A percentile compares a stretch with the other conserved stretches of the same genome.
Conservation (phyloP, 768 basidiomycete species). For the Lactarius psammicola region DNA sequence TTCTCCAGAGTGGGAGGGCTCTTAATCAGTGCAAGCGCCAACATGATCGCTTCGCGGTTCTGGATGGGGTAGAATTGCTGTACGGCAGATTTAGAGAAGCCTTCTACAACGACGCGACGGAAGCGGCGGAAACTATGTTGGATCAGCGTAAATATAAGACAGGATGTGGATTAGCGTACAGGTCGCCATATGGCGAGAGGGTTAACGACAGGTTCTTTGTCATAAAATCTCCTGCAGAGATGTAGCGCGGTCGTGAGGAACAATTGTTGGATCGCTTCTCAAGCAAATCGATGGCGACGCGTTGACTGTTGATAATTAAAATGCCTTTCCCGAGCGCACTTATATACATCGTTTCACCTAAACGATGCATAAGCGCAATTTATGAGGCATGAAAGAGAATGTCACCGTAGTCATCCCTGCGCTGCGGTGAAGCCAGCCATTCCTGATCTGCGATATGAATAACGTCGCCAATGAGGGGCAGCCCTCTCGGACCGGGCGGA, state of each 20-base stretch:
- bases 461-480: background rate
- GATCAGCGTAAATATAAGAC: background rate
- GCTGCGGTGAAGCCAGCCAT: background rate
- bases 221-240: background rate
- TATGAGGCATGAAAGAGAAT: background rate
- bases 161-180: background rate
- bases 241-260: background rate
- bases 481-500: background rate
- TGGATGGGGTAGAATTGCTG: background rate
- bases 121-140: background rate
- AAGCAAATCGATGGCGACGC: background rate
- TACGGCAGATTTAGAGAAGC: background rate
- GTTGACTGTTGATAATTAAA: background rate
- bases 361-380: background rate
- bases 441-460: background rate
- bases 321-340: background rate
- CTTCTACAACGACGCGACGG: background rate
- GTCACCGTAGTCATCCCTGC: background rate
- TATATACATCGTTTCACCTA: background rate
- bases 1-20: background rate
- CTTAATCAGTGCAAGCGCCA: background rate
- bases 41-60: background rate
- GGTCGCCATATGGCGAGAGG: background rate
- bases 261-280: background rate
- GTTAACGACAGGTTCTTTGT: background rate